Base-by-base conservation (phyloP, 225 moss, liverwort and hornwort species). In the Physcomitrium patens region DNA sequence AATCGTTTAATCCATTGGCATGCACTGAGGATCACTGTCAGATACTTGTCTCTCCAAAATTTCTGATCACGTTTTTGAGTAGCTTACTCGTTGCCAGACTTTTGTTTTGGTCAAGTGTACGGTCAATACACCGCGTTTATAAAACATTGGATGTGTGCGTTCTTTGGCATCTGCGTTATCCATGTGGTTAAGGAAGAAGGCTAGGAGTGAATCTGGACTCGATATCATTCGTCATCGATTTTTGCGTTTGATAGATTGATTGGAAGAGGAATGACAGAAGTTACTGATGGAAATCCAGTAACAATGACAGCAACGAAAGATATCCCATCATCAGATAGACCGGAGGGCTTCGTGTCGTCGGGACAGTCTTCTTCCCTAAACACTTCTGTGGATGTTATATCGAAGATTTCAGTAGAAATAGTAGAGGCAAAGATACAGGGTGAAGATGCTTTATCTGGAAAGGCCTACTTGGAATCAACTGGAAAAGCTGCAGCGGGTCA, bases 201-300 rank as follows among this genome's bases (percentile, higher is more conserved):
- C 43, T 27, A 50, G 49, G 63, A 74, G 27, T 66, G 44, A 66
- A 73, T 65, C 65, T 65, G 60, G 61, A 31, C 3, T 17, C 7
- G 74, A 22, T 41, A 41, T 65, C 14, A 9, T 60, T 65, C 20
- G 8, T 45, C 62, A 15, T 46, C 61, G 56, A 5, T 44, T 28
- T 67, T 24, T 23, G 20, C 20, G 43, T 75, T 57, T n/a, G 28
- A 49, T 17, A 69, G 61, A 52, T 64, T 80, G 42, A 66, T 69
- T 56, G 65, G 77, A 60, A 73, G 75, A 75, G 85, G 71, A 56
- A 88, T 85, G 87, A 85, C 85, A 69, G 82, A 88, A 45, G 76
- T 85, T 47, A 78, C 82, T 57, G 69, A 88, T 88, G 88, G 88
- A 80, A 85, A 75, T 66, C 44, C 69, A 80, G 82, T 69, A 76